These are phyloP conservation scores for Fusarium heterosporum DNA, from an alignment of 2,329 filamentous ascomycete genomes.

Conservation along the genomic window DNA sequence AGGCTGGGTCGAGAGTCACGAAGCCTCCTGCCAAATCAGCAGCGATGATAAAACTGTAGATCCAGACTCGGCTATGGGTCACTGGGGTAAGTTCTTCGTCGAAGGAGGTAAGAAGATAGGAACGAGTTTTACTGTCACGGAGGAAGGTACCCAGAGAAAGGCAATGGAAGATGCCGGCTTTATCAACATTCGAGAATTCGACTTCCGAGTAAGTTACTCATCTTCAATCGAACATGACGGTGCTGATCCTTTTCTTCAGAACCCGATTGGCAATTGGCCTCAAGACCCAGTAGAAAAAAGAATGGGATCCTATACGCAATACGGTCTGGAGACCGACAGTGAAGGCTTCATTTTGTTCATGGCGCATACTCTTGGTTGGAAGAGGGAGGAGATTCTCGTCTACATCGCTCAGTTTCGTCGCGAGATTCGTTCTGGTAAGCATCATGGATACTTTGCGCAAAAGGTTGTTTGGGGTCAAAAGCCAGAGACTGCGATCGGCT, in stretches of 20 bases:
- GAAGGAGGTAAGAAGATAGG: slow-evolving; percentile 49
- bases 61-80: slow-evolving; percentile 41
- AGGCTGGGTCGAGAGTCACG: slow-evolving; percentile 56
- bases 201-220: slow-evolving; percentile 27
- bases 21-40: slow-evolving; percentile 43
- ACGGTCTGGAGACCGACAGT: slow-evolving; percentile 52
- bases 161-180: slow-evolving; percentile 41
- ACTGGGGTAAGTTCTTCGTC: slow-evolving; percentile 49
- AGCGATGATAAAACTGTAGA: slow-evolving; percentile 50
- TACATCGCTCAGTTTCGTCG: slow-evolving; percentile 52
- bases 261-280: slow-evolving; percentile 40
- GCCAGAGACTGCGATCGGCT: neutral
- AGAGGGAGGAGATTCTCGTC: slow-evolving; percentile 48
- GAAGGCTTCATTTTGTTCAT: slow-evolving; percentile 53
- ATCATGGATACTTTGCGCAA: slow-evolving; percentile 49
- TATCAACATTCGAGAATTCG: slow-evolving; percentile 41
- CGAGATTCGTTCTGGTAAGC: slow-evolving; percentile 46
- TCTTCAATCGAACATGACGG: accelerated
- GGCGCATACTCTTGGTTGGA: slow-evolving; percentile 53
- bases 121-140: slow-evolving; percentile 43
- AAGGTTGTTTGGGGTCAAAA: slow-evolving; percentile 54
- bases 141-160: slow-evolving; percentile 37
- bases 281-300: slow-evolving; percentile 23
- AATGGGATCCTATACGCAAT: slow-evolving; percentile 47
- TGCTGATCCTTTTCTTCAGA: slow-evolving; percentile 4